Evolutionary conservation across 2,329 filamentous ascomycete genomes (phyloP), one percentile per base, ranked within the genome.

Genomic region (Macrophomina tecta): DNA sequence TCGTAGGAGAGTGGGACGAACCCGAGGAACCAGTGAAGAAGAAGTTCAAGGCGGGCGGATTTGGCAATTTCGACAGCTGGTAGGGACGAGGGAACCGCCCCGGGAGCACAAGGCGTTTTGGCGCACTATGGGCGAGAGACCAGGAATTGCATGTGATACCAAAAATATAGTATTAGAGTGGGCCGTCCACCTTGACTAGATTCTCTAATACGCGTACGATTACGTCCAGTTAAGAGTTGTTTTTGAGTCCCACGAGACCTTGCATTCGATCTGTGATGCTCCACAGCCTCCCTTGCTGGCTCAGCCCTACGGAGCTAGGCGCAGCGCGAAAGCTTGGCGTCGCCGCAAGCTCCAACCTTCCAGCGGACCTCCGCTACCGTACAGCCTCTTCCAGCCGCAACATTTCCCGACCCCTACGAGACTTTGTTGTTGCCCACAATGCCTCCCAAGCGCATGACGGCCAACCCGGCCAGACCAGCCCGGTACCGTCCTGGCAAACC

Each of bases 61-160:
- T 98, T 83, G 94, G 94, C 2, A 97, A 97, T 79, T 99, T 99
- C 78, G 94, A 97, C 79, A 87, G 83, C 45, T 99, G 95, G 94
- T 97, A 66, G 23, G n/a, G 23, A 45, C 16, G 8, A 16, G 14
- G 5, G 23, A 18, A 34, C 14, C 23, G 12, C 4, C n/a, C 18
- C 9, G 40, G 16, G 18, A 18, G 48, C n/a, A 34, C 8, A 16
- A 46, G 58, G 58, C 30, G 58, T 49, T 38, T n/a, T 38, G 58
- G 58, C 32, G 58, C 12, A 34, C n/a, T 12, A 30, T 55, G 34
- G 36, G 23, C 9, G 8, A 58, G 36, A 18, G 7, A n/a, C 8
- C 4, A 32, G 32, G 8, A 7, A 9, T 12, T 45, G 53, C 53
- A 45, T 58, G 40, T 48, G 40, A 61, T 61, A 34, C 42, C 16